phyloP scores from a whole-genome alignment of 441 rosid genomes.

The Eruca vesicaria region DNA sequence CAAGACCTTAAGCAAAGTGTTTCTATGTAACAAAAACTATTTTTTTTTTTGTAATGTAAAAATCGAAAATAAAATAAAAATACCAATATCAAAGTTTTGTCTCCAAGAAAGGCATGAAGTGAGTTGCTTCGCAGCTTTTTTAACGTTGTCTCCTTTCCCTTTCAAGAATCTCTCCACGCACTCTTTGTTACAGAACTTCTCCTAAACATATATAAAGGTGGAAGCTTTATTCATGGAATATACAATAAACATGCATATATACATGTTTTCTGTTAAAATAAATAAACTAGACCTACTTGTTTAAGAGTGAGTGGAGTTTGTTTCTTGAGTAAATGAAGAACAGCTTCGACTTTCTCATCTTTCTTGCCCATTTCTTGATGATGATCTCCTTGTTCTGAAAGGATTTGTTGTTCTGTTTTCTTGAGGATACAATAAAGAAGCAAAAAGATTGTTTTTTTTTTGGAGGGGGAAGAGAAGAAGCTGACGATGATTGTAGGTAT shows the following conservation, averaged over 20 bases:
- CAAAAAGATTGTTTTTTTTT: neutral
- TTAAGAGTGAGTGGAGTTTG: slow-evolving; percentile 71
- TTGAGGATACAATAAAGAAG: neutral
- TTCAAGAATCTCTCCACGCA: slow-evolving; percentile 79
- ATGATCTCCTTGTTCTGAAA: neutral
- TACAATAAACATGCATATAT: neutral
- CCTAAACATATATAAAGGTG: slow-evolving; percentile 21
- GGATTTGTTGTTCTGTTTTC: neutral
- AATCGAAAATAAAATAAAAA: slow-evolving; percentile 27
- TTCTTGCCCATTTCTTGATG: slow-evolving; percentile 57
- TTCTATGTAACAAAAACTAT: neutral
- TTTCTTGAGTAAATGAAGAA: slow-evolving; percentile 58
- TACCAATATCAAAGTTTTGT: slow-evolving; percentile 70
- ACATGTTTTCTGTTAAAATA: neutral
- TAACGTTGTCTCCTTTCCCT: slow-evolving; percentile 74
- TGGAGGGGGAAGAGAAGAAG: neutral
- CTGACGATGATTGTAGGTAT: slow-evolving; percentile 18
- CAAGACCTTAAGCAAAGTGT: neutral
- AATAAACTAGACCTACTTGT: slow-evolving; percentile 47
- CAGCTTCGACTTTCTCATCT: slow-evolving; percentile 62
- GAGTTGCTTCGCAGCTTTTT: slow-evolving; percentile 79
- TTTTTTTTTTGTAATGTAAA: neutral
- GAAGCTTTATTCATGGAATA: neutral
- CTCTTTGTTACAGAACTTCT: slow-evolving; percentile 76
- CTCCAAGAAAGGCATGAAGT: slow-evolving; percentile 92